Evolutionary conservation across 2,329 filamentous ascomycete genomes (phyloP).

Genomic region (Spiromastix sp.): DNA sequence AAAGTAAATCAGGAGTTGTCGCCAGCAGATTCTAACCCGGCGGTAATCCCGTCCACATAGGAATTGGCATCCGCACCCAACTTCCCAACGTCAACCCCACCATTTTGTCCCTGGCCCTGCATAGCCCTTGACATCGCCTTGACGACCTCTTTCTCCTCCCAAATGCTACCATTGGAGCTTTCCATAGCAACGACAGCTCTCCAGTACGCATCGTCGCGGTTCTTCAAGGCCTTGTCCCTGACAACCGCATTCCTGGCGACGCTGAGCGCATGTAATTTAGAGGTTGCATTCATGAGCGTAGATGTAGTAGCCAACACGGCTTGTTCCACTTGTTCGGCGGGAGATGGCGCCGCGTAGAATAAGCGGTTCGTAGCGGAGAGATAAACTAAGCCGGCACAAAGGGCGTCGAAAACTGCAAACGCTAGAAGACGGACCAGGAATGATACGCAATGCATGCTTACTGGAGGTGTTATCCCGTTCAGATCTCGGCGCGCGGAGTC

Average conservation of each 20-base stretch:
- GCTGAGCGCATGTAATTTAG: slow-evolving; percentile 60
- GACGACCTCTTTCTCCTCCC: slow-evolving; percentile 58
- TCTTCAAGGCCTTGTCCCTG: slow-evolving; percentile 61
- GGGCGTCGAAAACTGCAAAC: slow-evolving; percentile 55
- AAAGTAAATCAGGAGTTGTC: too few relatives aligned
- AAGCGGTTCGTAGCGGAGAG: slow-evolving; percentile 70
- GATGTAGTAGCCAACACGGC: slow-evolving; percentile 37
- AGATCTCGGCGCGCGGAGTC: slow-evolving; percentile 25
- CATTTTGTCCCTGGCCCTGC: slow-evolving; percentile 47
- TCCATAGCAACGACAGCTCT: slow-evolving; percentile 46
- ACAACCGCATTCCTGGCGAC: slow-evolving; percentile 72
- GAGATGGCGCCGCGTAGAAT: slow-evolving; percentile 52
- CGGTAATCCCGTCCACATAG: slow-evolving; percentile 35
- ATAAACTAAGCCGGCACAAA: slow-evolving; percentile 58
- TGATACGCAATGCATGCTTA: slow-evolving; percentile 30
- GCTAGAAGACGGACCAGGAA: slow-evolving; percentile 52
- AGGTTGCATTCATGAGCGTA: slow-evolving; percentile 48
- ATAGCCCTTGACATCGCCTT: slow-evolving; percentile 63
- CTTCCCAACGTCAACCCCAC: slow-evolving; percentile 30
- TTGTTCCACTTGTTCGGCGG: slow-evolving; percentile 57
- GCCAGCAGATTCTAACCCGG: slow-evolving; percentile 23
- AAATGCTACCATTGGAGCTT: slow-evolving; percentile 41
- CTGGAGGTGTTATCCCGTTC: slow-evolving; percentile 9
- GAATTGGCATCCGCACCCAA: slow-evolving; percentile 32
- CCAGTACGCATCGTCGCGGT: slow-evolving; percentile 65